Percentiles rank a stretch among this genome's conserved stretches.
Conservation (phyloP, 176 grass and related monocot genomes). For the Oryza officinalis region DNA sequence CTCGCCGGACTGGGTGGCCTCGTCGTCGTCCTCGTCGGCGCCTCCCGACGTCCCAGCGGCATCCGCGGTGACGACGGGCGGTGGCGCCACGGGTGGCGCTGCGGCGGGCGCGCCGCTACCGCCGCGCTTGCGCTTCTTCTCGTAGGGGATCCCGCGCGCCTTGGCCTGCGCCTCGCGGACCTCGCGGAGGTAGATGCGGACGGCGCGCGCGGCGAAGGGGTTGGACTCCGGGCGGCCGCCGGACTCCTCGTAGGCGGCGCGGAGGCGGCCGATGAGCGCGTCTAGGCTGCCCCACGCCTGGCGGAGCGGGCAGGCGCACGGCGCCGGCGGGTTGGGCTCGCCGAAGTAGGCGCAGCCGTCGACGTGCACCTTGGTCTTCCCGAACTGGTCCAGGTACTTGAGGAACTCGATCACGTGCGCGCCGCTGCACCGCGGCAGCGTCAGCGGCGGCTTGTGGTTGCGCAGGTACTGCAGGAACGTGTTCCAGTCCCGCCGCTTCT, state of each 20-base stretch:
- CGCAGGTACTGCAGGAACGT: slow-evolving; percentile 89
- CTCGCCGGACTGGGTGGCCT: slow-evolving; percentile 4
- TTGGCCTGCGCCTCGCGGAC: slow-evolving; percentile 79
- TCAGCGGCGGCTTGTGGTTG: slow-evolving; percentile 90
- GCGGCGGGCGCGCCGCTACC: neutral
- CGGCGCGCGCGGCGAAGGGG: slow-evolving; percentile 71
- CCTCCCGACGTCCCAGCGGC: slow-evolving; percentile 37
- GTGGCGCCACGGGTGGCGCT: slow-evolving; percentile 22
- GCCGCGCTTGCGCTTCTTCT: slow-evolving; percentile 82
- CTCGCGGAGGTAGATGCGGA: slow-evolving; percentile 81
- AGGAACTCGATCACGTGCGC: slow-evolving; percentile 90
- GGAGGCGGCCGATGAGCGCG: slow-evolving; percentile 86
- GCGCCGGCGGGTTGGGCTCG: slow-evolving; percentile 58
- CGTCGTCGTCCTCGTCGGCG: slow-evolving; percentile 39
- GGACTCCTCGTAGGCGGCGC: slow-evolving; percentile 89
- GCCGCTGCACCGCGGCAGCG: slow-evolving; percentile 68
- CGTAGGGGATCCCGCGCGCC: slow-evolving; percentile 81
- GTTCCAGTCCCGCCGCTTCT: slow-evolving; percentile 95
- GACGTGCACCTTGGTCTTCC: slow-evolving; percentile 93
- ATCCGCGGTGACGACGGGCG: slow-evolving; percentile 25
- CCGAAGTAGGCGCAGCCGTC: slow-evolving; percentile 76
- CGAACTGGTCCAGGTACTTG: slow-evolving; percentile 87
- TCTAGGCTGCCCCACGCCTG: slow-evolving; percentile 96
- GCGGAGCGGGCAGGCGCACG: slow-evolving; percentile 65
- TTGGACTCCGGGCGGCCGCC: slow-evolving; percentile 80